Evolutionary conservation across 495 filamentous ascomycete genomes (phyloP), one percentile per base, ranked within the genome.

Genomic region (Trichoderma gamsii): DNA sequence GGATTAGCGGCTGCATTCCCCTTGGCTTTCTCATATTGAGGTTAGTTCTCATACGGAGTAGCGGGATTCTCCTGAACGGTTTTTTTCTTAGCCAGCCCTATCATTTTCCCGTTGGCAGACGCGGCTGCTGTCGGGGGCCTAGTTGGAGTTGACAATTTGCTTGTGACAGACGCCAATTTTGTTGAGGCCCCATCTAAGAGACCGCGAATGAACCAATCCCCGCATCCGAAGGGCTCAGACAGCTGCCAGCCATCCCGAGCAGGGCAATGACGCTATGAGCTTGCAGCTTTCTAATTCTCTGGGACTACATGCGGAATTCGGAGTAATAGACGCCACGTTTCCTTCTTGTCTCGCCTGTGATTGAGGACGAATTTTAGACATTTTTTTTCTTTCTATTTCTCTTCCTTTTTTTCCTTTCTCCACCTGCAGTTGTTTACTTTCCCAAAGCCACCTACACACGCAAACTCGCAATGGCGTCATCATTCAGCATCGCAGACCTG

Each of bases 401-500:
- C n/a, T 63, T n/a, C 32, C n/a, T n/a, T 23, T 44, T 16, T 11
- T 2, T 63, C 32, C 32, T 12, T 43, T 25, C 43, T 25, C 29
- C 11, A 35, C 44, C 44, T 16, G 44, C 18, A 9, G 4, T 38
- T 38, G 35, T 38, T 38, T 38, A 38, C 11, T 23, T 61, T 27
- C 56, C 25, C 27, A 4, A 32, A 32, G 15, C 23, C 13, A 32
- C 23, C 16, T 32, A 25, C 51, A 32, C 23, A 25, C 25, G 13
- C 8, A 29, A 61, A 11, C n/a, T 52, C 18, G 49, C 49, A 2
- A 52, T 52, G 49, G 49, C 49, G 49, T 52, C 49, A 52, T 52
- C 27, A 67, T 38, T 44, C 67, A 74, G 61, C 56, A 79, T 81
- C 73, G 59, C 73, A 51, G 75, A 73, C 68, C 69, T 73, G 32